phyloP scores from a whole-genome alignment of 768 basidiomycete species.

The Floccularia luteovirens region DNA sequence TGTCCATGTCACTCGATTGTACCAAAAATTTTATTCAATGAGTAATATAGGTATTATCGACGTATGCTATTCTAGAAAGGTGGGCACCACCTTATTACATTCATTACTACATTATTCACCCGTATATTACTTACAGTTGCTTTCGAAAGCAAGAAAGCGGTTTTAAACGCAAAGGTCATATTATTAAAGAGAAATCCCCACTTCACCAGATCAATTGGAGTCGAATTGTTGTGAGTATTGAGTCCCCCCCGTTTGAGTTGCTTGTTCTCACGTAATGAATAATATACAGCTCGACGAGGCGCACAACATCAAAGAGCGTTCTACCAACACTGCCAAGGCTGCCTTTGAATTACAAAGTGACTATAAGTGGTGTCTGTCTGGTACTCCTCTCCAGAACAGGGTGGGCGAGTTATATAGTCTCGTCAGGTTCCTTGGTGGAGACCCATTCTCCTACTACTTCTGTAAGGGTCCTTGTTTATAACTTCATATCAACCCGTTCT shows the following conservation, averaged over 20 bases:
- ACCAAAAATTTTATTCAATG: background rate
- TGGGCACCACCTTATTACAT: conserved; percentile 8
- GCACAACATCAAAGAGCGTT: conserved; percentile 95
- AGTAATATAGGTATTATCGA: conserved; percentile 59
- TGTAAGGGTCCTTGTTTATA: conserved; percentile 38
- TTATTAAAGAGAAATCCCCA: conserved; percentile 84
- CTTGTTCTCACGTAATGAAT: conserved; percentile 1
- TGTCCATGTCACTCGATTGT: conserved; percentile 12
- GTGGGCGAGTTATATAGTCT: conserved; percentile 99
- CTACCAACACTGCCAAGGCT: conserved; percentile 95
- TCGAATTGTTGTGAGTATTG: conserved; percentile 54
- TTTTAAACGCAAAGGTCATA: conserved; percentile 77
- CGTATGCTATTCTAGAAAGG: conserved; percentile 82
- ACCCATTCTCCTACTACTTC: conserved; percentile 89
- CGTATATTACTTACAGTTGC: conserved; percentile 33
- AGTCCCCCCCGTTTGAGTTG: background rate
- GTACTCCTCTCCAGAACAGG: conserved; percentile 94
- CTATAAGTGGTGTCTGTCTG: conserved; percentile 93
- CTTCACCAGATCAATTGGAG: conserved; percentile 85
- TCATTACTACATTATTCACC: background rate
- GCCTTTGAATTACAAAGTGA: conserved; percentile 79
- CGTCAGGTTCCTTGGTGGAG: conserved; percentile 86
- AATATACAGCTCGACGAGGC: conserved; percentile 78
- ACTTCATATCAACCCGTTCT: background rate
- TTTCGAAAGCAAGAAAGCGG: conserved; percentile 92